Conservation (phyloP, 352 stramenopile species). For the Blastocystis sp. region DNA sequence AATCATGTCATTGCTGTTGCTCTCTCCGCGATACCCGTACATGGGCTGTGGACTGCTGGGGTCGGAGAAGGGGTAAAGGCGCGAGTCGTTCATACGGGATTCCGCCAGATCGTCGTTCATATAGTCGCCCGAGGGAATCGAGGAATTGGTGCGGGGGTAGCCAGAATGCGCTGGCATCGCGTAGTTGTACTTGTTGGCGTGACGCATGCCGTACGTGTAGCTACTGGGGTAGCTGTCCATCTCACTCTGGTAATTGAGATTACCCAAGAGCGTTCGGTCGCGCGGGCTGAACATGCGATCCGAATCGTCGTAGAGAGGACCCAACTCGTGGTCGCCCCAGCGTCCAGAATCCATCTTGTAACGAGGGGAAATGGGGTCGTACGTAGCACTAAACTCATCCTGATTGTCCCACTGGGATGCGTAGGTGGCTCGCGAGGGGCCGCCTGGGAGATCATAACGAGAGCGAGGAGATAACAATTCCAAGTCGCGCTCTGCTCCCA, state of each 20-base stretch:
- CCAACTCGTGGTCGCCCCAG: conserved; percentile 35
- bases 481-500: neutral
- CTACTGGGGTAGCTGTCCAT: conserved; percentile 3
- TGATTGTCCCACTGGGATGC: conserved; percentile 13
- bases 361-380: conserved; percentile 38
- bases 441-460: conserved; percentile 51
- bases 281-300: conserved; percentile 14
- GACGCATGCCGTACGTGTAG: conserved; percentile 68
- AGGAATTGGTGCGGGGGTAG: neutral
- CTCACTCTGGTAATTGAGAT: neutral
- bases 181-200: conserved; percentile 6
- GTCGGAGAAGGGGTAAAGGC: conserved; percentile 30
- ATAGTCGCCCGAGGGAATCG: neutral
- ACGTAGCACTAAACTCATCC: conserved; percentile 24
- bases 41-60: conserved; percentile 51
- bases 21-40: neutral
- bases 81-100: neutral
- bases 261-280: conserved; percentile 1
- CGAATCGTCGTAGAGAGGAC: conserved; percentile 52
- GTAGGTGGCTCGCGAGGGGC: neutral
- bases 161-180: neutral
- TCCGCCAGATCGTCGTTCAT: neutral
- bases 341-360: conserved; percentile 49
- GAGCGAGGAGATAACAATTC: conserved; percentile 53
- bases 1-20: neutral